Evolutionary conservation across 768 basidiomycete species (phyloP).

Genomic region (Astraeus odoratus): DNA sequence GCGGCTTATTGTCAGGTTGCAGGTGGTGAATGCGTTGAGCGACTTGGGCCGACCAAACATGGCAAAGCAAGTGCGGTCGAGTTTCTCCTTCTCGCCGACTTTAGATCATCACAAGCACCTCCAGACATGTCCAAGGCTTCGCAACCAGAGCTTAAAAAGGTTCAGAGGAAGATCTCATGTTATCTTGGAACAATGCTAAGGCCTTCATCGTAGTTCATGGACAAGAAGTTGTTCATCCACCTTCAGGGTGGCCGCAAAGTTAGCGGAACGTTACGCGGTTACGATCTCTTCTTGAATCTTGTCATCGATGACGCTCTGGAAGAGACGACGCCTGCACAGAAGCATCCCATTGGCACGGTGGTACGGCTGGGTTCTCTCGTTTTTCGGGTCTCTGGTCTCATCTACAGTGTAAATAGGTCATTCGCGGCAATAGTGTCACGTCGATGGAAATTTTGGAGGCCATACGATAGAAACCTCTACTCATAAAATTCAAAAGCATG

Average conservation of each 20-base stretch:
- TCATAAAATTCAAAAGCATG: background rate
- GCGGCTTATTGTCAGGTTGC: background rate
- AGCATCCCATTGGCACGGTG: slow-evolving; percentile 86
- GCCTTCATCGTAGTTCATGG: slow-evolving; percentile 76
- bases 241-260: slow-evolving; percentile 94
- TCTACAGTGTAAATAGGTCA: slow-evolving; percentile 59
- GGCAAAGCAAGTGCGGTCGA: slow-evolving; percentile 21
- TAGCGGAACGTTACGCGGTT: slow-evolving; percentile 90
- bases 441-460: slow-evolving; percentile 88
- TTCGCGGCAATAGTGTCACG: slow-evolving; percentile 94
- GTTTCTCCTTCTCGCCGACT: background rate
- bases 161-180: slow-evolving; percentile 23
- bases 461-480: slow-evolving; percentile 27
- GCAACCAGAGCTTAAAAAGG: slow-evolving; percentile 98
- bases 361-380: slow-evolving; percentile 49
- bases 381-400: background rate
- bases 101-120: background rate
- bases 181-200: background rate
- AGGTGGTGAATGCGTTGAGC: background rate
- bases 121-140: slow-evolving; percentile 83
- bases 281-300: slow-evolving; percentile 97
- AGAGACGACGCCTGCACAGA: slow-evolving; percentile 84
- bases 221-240: slow-evolving; percentile 93
- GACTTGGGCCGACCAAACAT: slow-evolving; percentile 21
- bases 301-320: slow-evolving; percentile 95